phyloP scores from a whole-genome alignment of 768 basidiomycete species.

The Suillus subaureus region DNA sequence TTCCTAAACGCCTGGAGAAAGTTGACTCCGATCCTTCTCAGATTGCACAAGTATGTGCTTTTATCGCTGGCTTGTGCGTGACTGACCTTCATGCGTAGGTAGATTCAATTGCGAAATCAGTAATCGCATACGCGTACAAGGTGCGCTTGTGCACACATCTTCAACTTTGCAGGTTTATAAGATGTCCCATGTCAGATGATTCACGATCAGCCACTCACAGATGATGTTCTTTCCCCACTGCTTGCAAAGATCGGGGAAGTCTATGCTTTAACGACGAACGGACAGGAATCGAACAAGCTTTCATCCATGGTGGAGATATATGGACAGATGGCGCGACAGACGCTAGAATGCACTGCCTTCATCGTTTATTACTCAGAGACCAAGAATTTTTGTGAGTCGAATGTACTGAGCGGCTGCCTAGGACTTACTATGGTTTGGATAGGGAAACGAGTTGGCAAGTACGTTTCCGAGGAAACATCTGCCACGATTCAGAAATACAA shows the following conservation, averaged over 20 bases:
- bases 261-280: constrained; percentile 3
- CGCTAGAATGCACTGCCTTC: constrained; percentile 29
- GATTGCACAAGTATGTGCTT: not conserved
- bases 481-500: not conserved
- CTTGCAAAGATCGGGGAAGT: not conserved
- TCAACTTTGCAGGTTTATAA: not conserved
- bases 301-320: not conserved
- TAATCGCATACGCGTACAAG: not conserved
- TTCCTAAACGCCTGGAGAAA: too few species aligned
- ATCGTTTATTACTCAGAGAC: constrained; percentile 28
- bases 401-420: not conserved
- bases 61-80: not conserved
- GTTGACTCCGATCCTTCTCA: not conserved
- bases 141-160: not conserved
- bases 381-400: constrained; percentile 23
- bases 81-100: not conserved
- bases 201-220: not conserved
- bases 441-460: constrained; percentile 8
- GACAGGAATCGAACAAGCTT: not conserved
- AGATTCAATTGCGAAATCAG: not conserved
- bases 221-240: not conserved
- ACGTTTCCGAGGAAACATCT: not conserved
- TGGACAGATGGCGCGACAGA: constrained; percentile 14
- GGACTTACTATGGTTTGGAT: not conserved
- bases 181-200: not conserved